Conservation (phyloP, 805 yeast genomes). For the Alloascoidea africana region DNA sequence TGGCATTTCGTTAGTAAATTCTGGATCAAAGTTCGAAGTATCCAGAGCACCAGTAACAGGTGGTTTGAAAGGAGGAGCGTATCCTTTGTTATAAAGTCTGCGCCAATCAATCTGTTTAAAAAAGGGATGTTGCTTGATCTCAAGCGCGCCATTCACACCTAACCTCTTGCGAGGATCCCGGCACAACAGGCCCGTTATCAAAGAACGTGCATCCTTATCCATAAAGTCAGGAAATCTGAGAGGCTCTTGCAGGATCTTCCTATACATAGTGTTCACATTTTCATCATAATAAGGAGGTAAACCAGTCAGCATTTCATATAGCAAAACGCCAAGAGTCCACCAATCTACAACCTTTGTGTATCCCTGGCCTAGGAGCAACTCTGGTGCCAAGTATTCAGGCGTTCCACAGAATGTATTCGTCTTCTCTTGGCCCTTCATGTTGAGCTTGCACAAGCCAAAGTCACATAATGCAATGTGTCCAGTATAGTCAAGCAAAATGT, state of each 20-base stretch:
- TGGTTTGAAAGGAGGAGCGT: constrained; percentile 93
- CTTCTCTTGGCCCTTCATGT: constrained; percentile 83
- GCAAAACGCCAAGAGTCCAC: constrained; percentile 94
- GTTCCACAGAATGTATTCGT: constrained; percentile 87
- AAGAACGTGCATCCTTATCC: constrained; percentile 74
- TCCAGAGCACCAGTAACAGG: constrained; percentile 74
- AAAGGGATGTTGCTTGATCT: constrained; percentile 72
- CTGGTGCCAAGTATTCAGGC: constrained; percentile 95
- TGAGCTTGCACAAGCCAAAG: constrained; percentile 89
- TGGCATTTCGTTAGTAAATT: constrained; percentile 86
- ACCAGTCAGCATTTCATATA: constrained; percentile 94
- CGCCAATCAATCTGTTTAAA: constrained; percentile 86
- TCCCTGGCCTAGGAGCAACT: constrained; percentile 79
- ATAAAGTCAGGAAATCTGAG: constrained; percentile 78
- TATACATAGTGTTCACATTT: constrained; percentile 84
- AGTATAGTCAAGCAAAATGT: constrained; percentile 84
- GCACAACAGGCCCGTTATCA: constrained; percentile 57
- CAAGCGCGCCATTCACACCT: constrained; percentile 68
- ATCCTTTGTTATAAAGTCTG: constrained; percentile 67
- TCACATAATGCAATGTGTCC: constrained; percentile 98
- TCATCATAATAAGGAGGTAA: constrained; percentile 96
- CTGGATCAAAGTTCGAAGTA: constrained; percentile 83
- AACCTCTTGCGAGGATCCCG: constrained; percentile 77
- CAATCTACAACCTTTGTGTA: constrained; percentile 94
- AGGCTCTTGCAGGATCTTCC: constrained; percentile 82